Base-by-base conservation (phyloP, 345 rosid species). In the Rubroshorea leprosula region DNA sequence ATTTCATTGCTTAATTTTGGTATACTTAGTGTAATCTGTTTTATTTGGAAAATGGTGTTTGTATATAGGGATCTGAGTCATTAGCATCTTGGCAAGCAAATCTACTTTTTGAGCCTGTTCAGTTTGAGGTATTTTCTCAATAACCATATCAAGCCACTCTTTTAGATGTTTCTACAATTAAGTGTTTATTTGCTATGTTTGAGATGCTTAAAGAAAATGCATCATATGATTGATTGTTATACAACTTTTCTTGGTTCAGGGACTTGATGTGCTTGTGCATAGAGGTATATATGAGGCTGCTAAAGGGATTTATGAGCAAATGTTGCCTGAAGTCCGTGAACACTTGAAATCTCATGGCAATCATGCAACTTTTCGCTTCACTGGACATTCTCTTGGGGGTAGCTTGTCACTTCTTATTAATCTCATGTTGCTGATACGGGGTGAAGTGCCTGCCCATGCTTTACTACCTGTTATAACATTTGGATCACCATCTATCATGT, bases 231-330 rank as follows among this genome's bases (percentile, higher is more conserved):
- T 12, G 47, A 44, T 25, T 43, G 21, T 23, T 45, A 24, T 68
- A 20, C 23, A 22, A 17, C 60, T 35, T 57, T 58, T 50, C 44
- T 57, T 60, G 35, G 27, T 71, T 51, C 72, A 86, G 90, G 96
- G 90, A 22, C 57, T 87, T 55, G 90, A 85, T 74, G 83, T 84
- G 45, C 81, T 59, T 65, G 95, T 87, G 65, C 99, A 93, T 54
- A 82, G 97, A 79, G 99, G 99, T 18, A 93, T 93, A 60, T 90
- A 93, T 46, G 97, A 90, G 83, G 99, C 96, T 55, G 99, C 99
- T 22, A 93, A 90, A 76, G 99, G 97, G 15, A 85, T 87, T 21
- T 93, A 85, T 54, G 83, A 82, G 23, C 96, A 93, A 67, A 87
- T 87, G 89, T 67, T 93, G 79, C 96, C 97, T 1, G 96, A 93